phyloP scores from a whole-genome alignment of 176 grass and related monocot genomes.

The Triticum timopheevii region DNA sequence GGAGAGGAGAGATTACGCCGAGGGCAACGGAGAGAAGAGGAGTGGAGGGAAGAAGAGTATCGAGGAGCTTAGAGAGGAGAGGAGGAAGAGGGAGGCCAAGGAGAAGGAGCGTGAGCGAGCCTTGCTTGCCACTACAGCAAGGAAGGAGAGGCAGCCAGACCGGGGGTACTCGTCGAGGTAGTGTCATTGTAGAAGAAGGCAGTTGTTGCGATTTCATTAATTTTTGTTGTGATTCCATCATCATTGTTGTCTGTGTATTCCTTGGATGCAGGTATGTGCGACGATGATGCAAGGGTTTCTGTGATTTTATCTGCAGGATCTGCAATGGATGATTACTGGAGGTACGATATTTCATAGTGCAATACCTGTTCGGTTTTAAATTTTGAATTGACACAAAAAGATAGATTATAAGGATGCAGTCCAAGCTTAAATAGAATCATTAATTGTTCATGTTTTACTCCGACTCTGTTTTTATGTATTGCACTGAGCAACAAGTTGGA shows the following conservation, averaged over 20 bases:
- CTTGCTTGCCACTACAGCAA: constrained; percentile 12
- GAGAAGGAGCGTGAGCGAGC: constrained; percentile 60
- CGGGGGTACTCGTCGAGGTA: constrained; percentile 41
- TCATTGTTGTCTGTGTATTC: background rate
- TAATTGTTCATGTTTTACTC: background rate
- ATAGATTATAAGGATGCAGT: background rate
- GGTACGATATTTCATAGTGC: background rate
- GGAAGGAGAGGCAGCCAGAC: constrained; percentile 39
- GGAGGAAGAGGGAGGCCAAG: constrained; percentile 65
- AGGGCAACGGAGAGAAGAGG: constrained; percentile 10
- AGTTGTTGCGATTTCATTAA: background rate
- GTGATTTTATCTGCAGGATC: background rate
- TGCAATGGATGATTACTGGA: background rate
- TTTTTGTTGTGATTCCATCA: background rate
- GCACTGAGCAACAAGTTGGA: constrained; percentile 1
- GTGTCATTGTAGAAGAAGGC: background rate
- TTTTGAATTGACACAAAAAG: background rate
- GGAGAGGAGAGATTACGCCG: constrained; percentile 4
- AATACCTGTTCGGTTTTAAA: background rate
- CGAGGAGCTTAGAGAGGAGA: constrained; percentile 66
- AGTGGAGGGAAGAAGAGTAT: constrained; percentile 61
- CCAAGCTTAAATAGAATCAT: background rate
- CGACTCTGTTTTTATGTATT: background rate
- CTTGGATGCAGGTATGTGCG: constrained; percentile 29
- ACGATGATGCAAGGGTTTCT: constrained; percentile 3